These are phyloP conservation scores for Furcasterigmium furcatum DNA, from an alignment of 2,329 filamentous ascomycete species.

Conservation along the genomic window DNA sequence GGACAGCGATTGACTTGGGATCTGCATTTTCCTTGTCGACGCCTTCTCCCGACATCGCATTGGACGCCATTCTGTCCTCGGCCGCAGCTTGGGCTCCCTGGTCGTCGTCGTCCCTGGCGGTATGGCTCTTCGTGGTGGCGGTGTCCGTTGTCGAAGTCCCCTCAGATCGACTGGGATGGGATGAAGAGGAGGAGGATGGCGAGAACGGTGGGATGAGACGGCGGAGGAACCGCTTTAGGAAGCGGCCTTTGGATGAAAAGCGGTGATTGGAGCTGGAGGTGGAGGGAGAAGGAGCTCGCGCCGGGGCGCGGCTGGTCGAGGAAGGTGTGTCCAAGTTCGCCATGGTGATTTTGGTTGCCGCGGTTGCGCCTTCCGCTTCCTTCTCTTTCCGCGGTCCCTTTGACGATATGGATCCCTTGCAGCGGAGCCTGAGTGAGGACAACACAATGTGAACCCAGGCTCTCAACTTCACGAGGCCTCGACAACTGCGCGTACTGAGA, in stretches of 20 bases:
- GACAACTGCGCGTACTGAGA: background rate
- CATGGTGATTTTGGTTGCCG: constrained; percentile 1
- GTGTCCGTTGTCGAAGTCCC: constrained; percentile 3
- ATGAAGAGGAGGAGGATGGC: constrained; percentile 1
- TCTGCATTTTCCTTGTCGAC: constrained; percentile 26
- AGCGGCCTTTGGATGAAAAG: constrained; percentile 9
- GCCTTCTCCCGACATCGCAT: background rate
- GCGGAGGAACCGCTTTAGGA: constrained; percentile 10
- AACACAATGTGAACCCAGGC: background rate
- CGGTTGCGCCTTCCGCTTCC: constrained; percentile 1
- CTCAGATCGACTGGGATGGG: background rate
- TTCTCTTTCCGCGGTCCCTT: too few relatives aligned
- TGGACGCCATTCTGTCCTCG: constrained; percentile 15
- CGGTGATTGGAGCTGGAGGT: constrained; percentile 4
- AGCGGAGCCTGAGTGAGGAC: background rate
- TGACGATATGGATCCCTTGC: too few relatives aligned
- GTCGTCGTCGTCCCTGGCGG: background rate
- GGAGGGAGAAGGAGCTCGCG: background rate
- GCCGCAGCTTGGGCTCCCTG: background rate
- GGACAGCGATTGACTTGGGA: constrained; percentile 4
- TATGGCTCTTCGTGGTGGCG: background rate
- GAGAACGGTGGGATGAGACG: constrained; percentile 10
- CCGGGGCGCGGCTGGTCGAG: background rate
- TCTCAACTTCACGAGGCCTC: too few relatives aligned
- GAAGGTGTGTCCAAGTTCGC: constrained; percentile 1